These are phyloP conservation scores for Kodamaea alishanica DNA, from an alignment of 1,139 yeast genomes.

Conservation along the genomic window DNA sequence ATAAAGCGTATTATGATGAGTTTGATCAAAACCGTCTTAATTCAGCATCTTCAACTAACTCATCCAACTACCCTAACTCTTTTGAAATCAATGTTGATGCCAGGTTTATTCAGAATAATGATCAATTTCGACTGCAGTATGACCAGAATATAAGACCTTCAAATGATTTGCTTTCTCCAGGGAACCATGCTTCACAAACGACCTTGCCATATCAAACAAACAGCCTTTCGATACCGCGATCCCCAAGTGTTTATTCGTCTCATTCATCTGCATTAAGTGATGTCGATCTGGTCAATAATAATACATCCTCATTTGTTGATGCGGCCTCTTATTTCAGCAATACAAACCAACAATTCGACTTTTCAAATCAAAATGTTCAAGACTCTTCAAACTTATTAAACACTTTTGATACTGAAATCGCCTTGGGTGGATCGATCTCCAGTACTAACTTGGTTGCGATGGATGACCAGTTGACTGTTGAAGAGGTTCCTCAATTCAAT, in stretches of 20 bases:
- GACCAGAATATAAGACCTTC: slow-evolving; percentile 2
- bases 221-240: slow-evolving; percentile 12
- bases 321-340: slow-evolving; percentile 34
- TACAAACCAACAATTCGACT: slow-evolving; percentile 10
- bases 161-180: slow-evolving; percentile 11
- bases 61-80: not conserved
- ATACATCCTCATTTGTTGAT: slow-evolving; percentile 36
- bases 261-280: slow-evolving; percentile 34
- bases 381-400: slow-evolving; percentile 11
- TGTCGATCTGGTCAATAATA: slow-evolving; percentile 33
- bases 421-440: slow-evolving; percentile 41
- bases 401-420: slow-evolving; percentile 34
- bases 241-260: slow-evolving; percentile 13
- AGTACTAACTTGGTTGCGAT: slow-evolving; percentile 31
- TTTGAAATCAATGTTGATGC: slow-evolving; percentile 2
- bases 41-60: slow-evolving; percentile 2
- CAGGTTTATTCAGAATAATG: not conserved
- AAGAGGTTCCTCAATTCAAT: slow-evolving; percentile 11
- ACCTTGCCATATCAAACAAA: slow-evolving; percentile 6
- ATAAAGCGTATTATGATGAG: not conserved
- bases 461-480: slow-evolving; percentile 3
- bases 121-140: slow-evolving; percentile 2
- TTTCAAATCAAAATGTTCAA: slow-evolving; percentile 4
- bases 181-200: slow-evolving; percentile 5
- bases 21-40: not conserved